phyloP scores from a whole-genome alignment of 495 filamentous ascomycete genomes.

The Alectoria sarmentosa region DNA sequence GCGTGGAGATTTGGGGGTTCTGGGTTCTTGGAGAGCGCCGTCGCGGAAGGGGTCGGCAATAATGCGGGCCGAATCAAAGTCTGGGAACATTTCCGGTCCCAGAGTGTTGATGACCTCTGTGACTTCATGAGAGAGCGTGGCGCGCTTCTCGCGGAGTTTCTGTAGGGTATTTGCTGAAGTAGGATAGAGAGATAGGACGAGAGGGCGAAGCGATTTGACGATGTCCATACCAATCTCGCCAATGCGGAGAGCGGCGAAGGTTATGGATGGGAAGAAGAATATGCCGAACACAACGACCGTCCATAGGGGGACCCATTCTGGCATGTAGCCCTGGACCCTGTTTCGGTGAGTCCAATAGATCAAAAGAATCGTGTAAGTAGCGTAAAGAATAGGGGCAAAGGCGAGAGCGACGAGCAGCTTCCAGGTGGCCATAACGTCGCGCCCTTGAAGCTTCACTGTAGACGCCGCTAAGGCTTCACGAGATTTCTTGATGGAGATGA shows the following conservation, averaged over 20 bases:
- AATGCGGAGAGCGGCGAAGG: constrained; percentile 89
- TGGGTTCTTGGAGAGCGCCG: constrained; percentile 28
- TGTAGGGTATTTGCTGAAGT: constrained; percentile 76
- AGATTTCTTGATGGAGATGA: constrained; percentile 87
- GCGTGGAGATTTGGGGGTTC: constrained; percentile 20
- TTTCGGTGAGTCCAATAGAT: constrained; percentile 75
- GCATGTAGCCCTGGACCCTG: constrained; percentile 70
- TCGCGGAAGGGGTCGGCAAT: constrained; percentile 56
- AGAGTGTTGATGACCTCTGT: constrained; percentile 90
- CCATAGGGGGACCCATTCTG: constrained; percentile 75
- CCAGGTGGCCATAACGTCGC: constrained; percentile 97
- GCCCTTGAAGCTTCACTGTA: constrained; percentile 86
- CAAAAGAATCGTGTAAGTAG: constrained; percentile 65
- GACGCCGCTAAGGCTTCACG: constrained; percentile 85
- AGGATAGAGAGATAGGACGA: constrained; percentile 83
- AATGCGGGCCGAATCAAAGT: constrained; percentile 82
- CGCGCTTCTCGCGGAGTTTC: constrained; percentile 66
- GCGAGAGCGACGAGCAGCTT: constrained; percentile 89
- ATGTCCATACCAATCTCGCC: constrained; percentile 99
- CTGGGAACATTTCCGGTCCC: constrained; percentile 92
- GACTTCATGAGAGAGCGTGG: constrained; percentile 69
- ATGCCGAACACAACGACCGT: constrained; percentile 62
- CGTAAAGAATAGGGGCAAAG: constrained; percentile 80
- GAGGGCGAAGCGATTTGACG: constrained; percentile 82
- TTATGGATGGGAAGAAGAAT: constrained; percentile 79